phyloP scores from a whole-genome alignment of 2,329 filamentous ascomycete genomes.

The Seiridium unicorne region DNA sequence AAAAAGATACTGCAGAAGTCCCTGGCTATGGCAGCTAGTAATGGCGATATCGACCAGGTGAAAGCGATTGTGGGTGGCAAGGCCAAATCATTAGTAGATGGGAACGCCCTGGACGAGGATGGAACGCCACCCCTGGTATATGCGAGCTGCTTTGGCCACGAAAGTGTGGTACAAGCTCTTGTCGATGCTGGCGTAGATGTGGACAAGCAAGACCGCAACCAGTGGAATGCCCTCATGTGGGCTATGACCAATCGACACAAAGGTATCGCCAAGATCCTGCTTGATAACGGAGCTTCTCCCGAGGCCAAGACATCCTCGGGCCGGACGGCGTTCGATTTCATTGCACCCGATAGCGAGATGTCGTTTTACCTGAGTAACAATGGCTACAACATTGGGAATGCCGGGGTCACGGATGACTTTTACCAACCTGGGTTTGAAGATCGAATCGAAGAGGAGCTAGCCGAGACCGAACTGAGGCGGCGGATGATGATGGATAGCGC shows the following conservation, averaged over 20 bases:
- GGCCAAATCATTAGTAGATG: conserved; percentile 73
- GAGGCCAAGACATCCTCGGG: conserved; percentile 94
- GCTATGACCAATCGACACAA: conserved; percentile 99
- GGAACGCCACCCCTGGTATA: conserved; percentile 97
- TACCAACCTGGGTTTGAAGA: conserved; percentile 93
- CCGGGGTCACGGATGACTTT: conserved; percentile 79
- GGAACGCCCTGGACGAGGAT: conserved; percentile 88
- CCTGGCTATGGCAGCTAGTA: conserved; percentile 93
- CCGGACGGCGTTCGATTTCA: conserved; percentile 92
- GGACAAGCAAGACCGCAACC: conserved; percentile 90
- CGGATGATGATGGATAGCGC: conserved; percentile 99
- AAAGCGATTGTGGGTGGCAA: conserved; percentile 71
- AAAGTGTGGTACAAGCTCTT: conserved; percentile 79
- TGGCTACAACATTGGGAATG: conserved; percentile 84
- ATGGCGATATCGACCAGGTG: conserved; percentile 85
- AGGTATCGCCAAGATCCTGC: conserved; percentile 84
- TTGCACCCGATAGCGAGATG: conserved; percentile 93
- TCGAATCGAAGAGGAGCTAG: conserved; percentile 94
- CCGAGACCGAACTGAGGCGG: conserved; percentile 90
- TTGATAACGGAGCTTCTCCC: conserved; percentile 92
- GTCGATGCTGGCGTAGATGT: conserved; percentile 85
- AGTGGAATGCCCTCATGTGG: conserved; percentile 99
- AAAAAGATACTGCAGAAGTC: conserved; percentile 78
- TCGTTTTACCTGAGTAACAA: conserved; percentile 93
- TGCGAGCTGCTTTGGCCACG: conserved; percentile 96